Conservation (phyloP, 83 land plant genomes). For the Thuja plicata region DNA sequence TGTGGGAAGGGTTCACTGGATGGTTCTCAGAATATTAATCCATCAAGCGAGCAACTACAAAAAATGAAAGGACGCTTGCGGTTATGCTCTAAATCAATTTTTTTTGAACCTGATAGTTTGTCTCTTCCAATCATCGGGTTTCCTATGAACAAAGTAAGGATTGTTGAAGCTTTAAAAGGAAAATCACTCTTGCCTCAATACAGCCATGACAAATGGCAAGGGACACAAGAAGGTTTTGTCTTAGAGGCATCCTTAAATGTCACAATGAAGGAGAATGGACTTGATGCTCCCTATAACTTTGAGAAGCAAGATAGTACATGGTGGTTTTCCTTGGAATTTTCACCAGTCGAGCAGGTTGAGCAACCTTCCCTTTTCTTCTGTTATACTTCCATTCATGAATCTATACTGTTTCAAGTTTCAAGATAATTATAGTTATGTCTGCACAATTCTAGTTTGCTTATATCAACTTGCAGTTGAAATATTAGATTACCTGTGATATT, state of each 20-base stretch:
- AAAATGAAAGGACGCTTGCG: slow-evolving; percentile 42
- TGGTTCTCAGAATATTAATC: background rate
- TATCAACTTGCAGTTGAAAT: background rate
- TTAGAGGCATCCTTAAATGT: slow-evolving; percentile 38
- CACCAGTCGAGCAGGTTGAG: slow-evolving; percentile 43
- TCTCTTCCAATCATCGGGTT: slow-evolving; percentile 40
- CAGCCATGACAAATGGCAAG: slow-evolving; percentile 23
- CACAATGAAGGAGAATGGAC: slow-evolving; percentile 43
- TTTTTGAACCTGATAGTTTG: slow-evolving; percentile 44
- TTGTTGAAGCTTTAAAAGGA: slow-evolving; percentile 30
- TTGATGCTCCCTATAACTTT: slow-evolving; percentile 45
- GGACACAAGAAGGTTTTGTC: slow-evolving; percentile 38
- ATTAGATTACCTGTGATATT: background rate
- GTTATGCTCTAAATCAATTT: slow-evolving; percentile 40
- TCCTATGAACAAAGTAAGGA: slow-evolving; percentile 38
- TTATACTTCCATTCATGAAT: background rate
- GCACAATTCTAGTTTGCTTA: background rate
- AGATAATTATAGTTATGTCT: background rate
- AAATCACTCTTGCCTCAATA: slow-evolving; percentile 16
- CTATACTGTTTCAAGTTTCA: background rate
- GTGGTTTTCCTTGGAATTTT: slow-evolving; percentile 48
- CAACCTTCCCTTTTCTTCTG: background rate
- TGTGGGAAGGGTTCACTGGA: slow-evolving; percentile 27
- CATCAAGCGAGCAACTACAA: slow-evolving; percentile 16
- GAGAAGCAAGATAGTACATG: slow-evolving; percentile 41